Evolutionary conservation across 139 green algal species (phyloP), one percentile per base, ranked within the genome.

Genomic region (Chlorella sp.): DNA sequence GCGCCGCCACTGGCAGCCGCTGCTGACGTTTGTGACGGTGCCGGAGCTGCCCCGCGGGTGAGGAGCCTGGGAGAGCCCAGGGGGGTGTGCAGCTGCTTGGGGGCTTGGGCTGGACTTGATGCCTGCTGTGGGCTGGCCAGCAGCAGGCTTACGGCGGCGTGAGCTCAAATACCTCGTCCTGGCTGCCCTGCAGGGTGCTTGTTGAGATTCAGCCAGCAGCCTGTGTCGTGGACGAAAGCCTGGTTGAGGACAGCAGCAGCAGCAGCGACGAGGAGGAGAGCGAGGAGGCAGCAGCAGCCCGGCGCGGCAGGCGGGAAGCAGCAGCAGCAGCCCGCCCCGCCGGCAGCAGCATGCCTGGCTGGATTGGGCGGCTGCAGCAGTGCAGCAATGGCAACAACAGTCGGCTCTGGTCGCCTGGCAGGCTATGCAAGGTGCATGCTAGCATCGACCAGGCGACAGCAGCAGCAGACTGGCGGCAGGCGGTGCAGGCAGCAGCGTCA

Each of bases 131-230:
- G n/a, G n/a, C n/a, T n/a, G n/a, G n/a, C n/a, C n/a, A n/a, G n/a
- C n/a, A n/a, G n/a, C n/a, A n/a, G n/a, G n/a, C n/a, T n/a, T n/a
- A n/a, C n/a, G n/a, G n/a, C n/a, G n/a, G n/a, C n/a, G n/a, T n/a
- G n/a, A n/a, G n/a, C n/a, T n/a, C n/a, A n/a, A 20, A 44, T 76
- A 18, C 62, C 23, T 16, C 62, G 21, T 2, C n/a, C 62, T 5
- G n/a, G 9, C 3, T 16, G 17, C 39, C 41, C 25, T 82, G 88
- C 57, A 90, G 90, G 21, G 88, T 89, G 25, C 81, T 93, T 26
- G 88, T 96, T 47, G 94, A 96, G 83, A 39, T 96, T n/a, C 93
- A 96, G 84, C 94, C 92, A 0, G 44, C 94, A 68, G 81, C 87
- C 1, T 91, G 74, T 47, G 23, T 85, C 55, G 78, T 80, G 28